These are phyloP conservation scores for Colletotrichum gloeosporioides DNA, from an alignment of 2,329 filamentous ascomycete species.

Conservation along the genomic window DNA sequence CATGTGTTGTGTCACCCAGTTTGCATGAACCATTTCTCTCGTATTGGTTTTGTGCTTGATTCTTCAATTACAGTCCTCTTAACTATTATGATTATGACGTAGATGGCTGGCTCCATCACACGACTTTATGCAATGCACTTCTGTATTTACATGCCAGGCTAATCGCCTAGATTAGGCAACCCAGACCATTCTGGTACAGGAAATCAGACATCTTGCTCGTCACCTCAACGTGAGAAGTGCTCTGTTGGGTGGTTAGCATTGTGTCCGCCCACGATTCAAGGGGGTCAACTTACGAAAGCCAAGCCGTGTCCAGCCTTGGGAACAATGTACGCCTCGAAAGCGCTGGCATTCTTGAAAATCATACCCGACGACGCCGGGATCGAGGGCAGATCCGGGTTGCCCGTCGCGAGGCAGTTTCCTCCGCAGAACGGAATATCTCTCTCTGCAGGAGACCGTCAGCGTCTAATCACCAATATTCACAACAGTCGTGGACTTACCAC, in stretches of 20 bases:
- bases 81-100: background rate
- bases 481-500: conserved; percentile 38
- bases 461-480: background rate
- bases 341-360: conserved; percentile 48
- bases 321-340: conserved; percentile 60
- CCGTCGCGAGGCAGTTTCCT: conserved; percentile 59
- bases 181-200: conserved; percentile 28
- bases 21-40: background rate
- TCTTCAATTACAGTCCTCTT: background rate
- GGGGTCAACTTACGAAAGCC: conserved; percentile 43
- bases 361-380: conserved; percentile 48
- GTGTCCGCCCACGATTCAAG: background rate
- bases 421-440: conserved; percentile 65
- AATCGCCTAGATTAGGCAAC: background rate
- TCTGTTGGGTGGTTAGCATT: background rate
- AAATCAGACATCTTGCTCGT: conserved; percentile 44
- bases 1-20: background rate
- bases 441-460: conserved; percentile 29
- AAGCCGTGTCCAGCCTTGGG: conserved; percentile 56
- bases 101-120: background rate
- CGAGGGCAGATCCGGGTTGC: conserved; percentile 37
- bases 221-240: conserved; percentile 35
- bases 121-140: background rate
- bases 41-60: background rate
- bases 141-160: background rate